A percentile compares a stretch with the other conserved stretches of the same genome.
phyloP scores from a whole-genome alignment of 2,329 filamentous ascomycete genomes.

The Gremmenia infestans region DNA sequence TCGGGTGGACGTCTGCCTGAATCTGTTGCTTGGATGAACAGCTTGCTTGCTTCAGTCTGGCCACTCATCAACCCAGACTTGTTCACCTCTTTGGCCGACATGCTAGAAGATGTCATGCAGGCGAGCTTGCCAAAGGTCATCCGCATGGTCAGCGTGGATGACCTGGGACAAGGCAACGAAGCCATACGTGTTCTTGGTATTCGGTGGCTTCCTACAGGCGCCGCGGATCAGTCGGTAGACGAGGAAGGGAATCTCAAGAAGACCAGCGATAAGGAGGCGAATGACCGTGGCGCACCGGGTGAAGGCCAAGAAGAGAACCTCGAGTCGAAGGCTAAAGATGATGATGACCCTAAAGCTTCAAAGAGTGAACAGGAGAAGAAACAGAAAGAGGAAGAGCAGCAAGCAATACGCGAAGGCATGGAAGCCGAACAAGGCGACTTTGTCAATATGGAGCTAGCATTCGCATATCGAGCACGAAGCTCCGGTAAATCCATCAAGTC shows the following conservation, averaged over 20 bases:
- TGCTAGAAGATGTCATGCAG: constrained; percentile 76
- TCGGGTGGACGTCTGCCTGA: constrained; percentile 14
- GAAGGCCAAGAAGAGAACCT: constrained; percentile 27
- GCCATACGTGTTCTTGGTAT: constrained; percentile 65
- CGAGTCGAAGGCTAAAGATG: constrained; percentile 32
- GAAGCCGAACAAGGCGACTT: constrained; percentile 75
- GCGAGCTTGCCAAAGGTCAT: constrained; percentile 64
- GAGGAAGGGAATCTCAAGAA: constrained; percentile 49
- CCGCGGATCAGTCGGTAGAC: constrained; percentile 57
- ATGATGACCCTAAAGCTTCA: constrained; percentile 29
- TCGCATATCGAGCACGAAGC: constrained; percentile 64
- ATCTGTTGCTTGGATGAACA: constrained; percentile 68
- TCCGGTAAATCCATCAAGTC: constrained; percentile 54
- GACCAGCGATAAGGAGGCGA: constrained; percentile 37
- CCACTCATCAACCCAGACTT: constrained; percentile 71
- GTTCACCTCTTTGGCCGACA: constrained; percentile 63
- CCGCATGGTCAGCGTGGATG: constrained; percentile 71
- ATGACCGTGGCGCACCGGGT: constrained; percentile 45
- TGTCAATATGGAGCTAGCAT: constrained; percentile 69
- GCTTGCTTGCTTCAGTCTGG: constrained; percentile 63
- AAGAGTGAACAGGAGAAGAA: constrained; percentile 24
- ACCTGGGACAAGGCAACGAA: constrained; percentile 71
- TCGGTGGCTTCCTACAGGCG: constrained; percentile 67
- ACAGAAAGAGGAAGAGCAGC: constrained; percentile 36
- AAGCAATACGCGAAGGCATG: constrained; percentile 50